Evolutionary conservation across 2,329 filamentous ascomycete species (phyloP), one percentile per base, ranked within the genome.

Genomic region (Xylaria sp.): DNA sequence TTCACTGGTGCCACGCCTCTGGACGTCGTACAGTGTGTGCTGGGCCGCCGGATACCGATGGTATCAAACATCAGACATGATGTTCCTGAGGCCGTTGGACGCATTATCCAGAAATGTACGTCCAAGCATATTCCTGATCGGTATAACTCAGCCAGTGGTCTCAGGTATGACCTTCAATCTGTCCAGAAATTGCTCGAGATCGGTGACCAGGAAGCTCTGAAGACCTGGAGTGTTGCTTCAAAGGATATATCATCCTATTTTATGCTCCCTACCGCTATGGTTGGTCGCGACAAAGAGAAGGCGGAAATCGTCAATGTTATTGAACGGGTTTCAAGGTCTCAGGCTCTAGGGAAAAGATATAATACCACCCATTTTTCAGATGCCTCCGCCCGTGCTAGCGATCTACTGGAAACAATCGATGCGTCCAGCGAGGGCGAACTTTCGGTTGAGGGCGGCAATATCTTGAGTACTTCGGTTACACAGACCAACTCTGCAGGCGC

Each of bases 221-320:
- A 87, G 61, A 83, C 89, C 38, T 96, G 92, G 81, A 83, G 86
- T 65, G 88, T 96, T 62, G 93, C 87, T 11, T 86, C 88, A n/a
- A 91, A 88, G 60, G 94, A 98, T 75, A 87, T 97, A 0, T 96
- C 92, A 1, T 96, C 93, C 4, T 95, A 96, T 72, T 97, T 97
- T 77, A 90, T 93, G 67, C 83, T 97, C 19, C 94, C 94, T 0
- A 85, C 87, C 0, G 82, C 83, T 60, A 92, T 96, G 82, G 90
- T 97, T 66, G 94, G 94, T 3, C 86, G 93, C 35, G 82, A 89
- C 29, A 81, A 85, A 63, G 92, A 97, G 73, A 87, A 87, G 41
- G 81, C 88, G 47, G 84, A 85, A 37, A 85, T 97, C 8, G 77
- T 93, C 38, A 84, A 82, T 67, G 84, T 95, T 35, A 91, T 97